Evolutionary conservation across 305 asterid genomes (phyloP).

Genomic region (Solanum hybrid): DNA sequence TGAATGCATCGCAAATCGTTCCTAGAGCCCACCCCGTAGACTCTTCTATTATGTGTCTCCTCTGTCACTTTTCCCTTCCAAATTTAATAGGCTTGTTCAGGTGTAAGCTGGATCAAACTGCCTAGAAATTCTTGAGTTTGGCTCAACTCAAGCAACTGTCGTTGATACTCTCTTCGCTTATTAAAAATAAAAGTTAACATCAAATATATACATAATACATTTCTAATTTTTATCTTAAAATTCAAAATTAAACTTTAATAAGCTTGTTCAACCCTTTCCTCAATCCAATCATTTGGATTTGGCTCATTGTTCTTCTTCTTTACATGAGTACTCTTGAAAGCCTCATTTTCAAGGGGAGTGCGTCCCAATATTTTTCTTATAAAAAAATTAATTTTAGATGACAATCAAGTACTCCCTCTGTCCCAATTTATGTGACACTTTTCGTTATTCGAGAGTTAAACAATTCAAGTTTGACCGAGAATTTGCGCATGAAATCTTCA

Average conservation of each 20-base stretch:
- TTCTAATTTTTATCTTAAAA: not conserved
- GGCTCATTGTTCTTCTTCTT: not conserved
- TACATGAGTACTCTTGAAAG: not conserved
- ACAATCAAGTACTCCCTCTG: not conserved
- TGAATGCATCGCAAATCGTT: not conserved
- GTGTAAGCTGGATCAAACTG: not conserved
- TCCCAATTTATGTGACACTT: no score
- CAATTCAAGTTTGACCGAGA: no score
- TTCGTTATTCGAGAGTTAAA: no score
- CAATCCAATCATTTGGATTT: no score
- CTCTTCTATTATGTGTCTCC: not conserved
- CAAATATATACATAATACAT: not conserved
- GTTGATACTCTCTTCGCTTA: not conserved
- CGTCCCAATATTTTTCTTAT: not conserved
- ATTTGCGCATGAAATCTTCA: no score
- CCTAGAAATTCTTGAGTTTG: not conserved
- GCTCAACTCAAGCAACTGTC: not conserved
- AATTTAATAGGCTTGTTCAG: not conserved
- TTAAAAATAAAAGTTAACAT: not conserved
- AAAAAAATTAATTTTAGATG: not conserved
- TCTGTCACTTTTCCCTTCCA: not conserved
- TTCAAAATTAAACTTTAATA: not conserved
- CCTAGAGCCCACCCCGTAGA: not conserved
- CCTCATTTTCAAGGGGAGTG: not conserved
- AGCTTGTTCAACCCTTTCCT: not conserved